Conservation (phyloP, 2,329 filamentous ascomycete genomes). For the Aspergillus candidus region DNA sequence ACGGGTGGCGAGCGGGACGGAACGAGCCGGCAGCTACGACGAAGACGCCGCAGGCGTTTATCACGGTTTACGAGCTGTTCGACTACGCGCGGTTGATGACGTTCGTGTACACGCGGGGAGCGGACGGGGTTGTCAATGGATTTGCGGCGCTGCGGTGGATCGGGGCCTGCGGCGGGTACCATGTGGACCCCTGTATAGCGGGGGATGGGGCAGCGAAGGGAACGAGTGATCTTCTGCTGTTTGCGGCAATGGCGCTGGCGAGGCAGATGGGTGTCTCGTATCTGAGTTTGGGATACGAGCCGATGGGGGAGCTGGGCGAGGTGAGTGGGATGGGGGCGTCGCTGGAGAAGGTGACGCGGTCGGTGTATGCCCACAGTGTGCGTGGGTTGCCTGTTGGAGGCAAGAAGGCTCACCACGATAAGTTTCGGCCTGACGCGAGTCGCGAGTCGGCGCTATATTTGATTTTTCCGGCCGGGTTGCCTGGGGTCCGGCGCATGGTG, state of each 20-base stretch:
- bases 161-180: conserved; percentile 33
- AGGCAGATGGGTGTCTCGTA: conserved; percentile 28
- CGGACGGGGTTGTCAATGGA: conserved; percentile 27
- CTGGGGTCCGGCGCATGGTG: conserved; percentile 25
- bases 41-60: conserved; percentile 28
- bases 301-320: conserved; percentile 25
- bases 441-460: conserved; percentile 31
- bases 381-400: conserved; percentile 30
- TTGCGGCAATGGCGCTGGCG: conserved; percentile 34
- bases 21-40: conserved; percentile 22
- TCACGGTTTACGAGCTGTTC: conserved; percentile 39
- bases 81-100: conserved; percentile 35
- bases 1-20: conserved; percentile 33
- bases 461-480: conserved; percentile 31
- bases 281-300: conserved; percentile 37
- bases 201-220: conserved; percentile 30
- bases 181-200: conserved; percentile 38
- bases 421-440: conserved; percentile 30
- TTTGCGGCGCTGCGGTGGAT: conserved; percentile 37
- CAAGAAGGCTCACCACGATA: conserved; percentile 38
- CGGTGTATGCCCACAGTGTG: conserved; percentile 28
- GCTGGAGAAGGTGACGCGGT: conserved; percentile 24
- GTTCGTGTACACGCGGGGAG: conserved; percentile 34
- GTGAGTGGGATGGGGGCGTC: conserved; percentile 27
- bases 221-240: conserved; percentile 35